Conservation (phyloP, 2,329 filamentous ascomycete genomes). For the Colletotrichum echinochloae region DNA sequence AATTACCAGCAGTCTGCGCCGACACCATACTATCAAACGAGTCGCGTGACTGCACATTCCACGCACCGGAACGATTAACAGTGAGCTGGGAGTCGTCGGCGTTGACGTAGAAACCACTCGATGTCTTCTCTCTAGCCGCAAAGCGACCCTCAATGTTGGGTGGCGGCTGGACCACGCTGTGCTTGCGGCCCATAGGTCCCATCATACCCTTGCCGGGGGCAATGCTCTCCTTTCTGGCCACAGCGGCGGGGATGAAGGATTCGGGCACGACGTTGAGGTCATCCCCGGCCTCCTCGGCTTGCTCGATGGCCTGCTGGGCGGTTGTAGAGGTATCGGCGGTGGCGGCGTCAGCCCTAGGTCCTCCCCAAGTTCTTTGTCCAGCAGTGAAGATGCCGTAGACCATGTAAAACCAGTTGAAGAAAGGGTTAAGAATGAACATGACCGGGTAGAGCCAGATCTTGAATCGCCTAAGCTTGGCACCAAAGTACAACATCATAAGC, state of each 20-base stretch:
- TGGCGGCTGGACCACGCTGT: constrained; percentile 77
- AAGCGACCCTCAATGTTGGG: constrained; percentile 83
- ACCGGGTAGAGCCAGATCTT: constrained; percentile 96
- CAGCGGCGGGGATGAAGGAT: constrained; percentile 76
- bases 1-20: constrained; percentile 66
- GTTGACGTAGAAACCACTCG: constrained; percentile 77
- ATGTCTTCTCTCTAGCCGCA: constrained; percentile 74
- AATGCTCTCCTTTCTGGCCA: constrained; percentile 59
- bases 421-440: constrained; percentile 95
- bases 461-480: constrained; percentile 84
- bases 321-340: constrained; percentile 81
- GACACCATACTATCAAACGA: constrained; percentile 77
- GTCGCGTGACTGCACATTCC: constrained; percentile 60
- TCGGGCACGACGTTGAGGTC: constrained; percentile 92
- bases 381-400: constrained; percentile 96
- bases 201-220: constrained; percentile 44
- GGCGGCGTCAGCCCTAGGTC: constrained; percentile 89
- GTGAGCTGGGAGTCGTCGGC: constrained; percentile 65
- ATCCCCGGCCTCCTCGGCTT: constrained; percentile 82
- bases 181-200: constrained; percentile 58
- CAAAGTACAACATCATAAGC: constrained; percentile 96
- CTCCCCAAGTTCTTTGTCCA: constrained; percentile 94
- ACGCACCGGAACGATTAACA: constrained; percentile 26
- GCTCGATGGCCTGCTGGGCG: constrained; percentile 84
- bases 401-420: constrained; percentile 99